phyloP scores from a whole-genome alignment of 2,329 filamentous ascomycete species.

The Stagonosporopsis vannaccii region DNA sequence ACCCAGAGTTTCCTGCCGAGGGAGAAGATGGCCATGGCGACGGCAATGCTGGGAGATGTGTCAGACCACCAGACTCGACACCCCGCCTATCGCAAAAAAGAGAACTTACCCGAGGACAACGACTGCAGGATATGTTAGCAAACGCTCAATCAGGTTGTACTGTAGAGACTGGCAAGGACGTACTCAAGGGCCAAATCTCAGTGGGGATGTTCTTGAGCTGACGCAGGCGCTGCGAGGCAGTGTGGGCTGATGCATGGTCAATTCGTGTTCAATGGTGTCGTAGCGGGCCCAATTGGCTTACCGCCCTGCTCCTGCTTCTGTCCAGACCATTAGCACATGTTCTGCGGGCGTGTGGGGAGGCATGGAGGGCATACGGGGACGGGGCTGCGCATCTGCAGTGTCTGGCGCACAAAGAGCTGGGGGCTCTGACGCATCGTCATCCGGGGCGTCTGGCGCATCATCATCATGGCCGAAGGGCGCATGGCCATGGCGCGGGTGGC shows the following conservation, averaged over 20 bases:
- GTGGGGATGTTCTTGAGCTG: slow-evolving; percentile 88
- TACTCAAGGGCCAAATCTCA: slow-evolving; percentile 95
- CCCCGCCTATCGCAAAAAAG: slow-evolving; percentile 11
- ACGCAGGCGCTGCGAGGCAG: slow-evolving; percentile 92
- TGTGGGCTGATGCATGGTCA: slow-evolving; percentile 73
- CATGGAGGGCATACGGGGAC: slow-evolving; percentile 69
- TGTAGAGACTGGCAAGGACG: slow-evolving; percentile 44
- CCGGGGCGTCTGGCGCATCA: slow-evolving; percentile 48
- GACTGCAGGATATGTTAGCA: slow-evolving; percentile 60
- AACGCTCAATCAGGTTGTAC: slow-evolving; percentile 1
- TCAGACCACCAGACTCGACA: slow-evolving; percentile 34
- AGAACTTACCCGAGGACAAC: slow-evolving; percentile 80
- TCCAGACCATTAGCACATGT: slow-evolving; percentile 50
- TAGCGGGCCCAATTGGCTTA: slow-evolving; percentile 51
- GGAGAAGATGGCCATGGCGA: slow-evolving; percentile 84
- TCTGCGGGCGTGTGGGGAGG: slow-evolving; percentile 7
- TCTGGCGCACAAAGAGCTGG: slow-evolving; percentile 48
- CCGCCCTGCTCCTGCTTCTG: slow-evolving; percentile 71
- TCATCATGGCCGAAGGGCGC: slow-evolving; percentile 52
- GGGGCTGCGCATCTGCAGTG: slow-evolving; percentile 64
- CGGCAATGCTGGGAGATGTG: slow-evolving; percentile 62
- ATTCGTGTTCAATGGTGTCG: slow-evolving; percentile 19
- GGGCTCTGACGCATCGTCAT: slow-evolving; percentile 50
- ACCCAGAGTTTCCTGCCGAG: slow-evolving; percentile 79
- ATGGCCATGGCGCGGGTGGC: slow-evolving; percentile 50